These are phyloP conservation scores for Podospora appendiculata DNA, from an alignment of 495 filamentous ascomycete species.

Conservation along the genomic window DNA sequence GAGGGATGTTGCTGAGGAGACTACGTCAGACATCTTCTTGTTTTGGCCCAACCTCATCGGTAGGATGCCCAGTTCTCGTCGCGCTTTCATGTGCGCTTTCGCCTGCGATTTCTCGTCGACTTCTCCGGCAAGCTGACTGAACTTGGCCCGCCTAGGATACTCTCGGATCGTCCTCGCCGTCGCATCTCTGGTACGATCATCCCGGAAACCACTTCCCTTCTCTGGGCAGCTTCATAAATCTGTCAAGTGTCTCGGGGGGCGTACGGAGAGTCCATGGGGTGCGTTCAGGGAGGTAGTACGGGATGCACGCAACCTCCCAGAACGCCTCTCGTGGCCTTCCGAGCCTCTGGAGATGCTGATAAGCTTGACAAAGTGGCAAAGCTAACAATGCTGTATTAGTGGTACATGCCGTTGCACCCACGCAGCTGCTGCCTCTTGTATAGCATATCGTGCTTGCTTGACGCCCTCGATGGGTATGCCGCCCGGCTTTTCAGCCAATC, in stretches of 20 bases:
- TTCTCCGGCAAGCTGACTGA: not conserved
- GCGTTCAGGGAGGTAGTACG: too few species aligned
- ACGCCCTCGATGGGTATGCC: slow-evolving; percentile 87
- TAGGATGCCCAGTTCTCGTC: too few species aligned
- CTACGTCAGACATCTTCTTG: slow-evolving; percentile 76
- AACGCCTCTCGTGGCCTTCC: too few species aligned
- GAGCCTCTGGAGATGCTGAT: too few species aligned
- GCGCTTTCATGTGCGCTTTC: too few species aligned
- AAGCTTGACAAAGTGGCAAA: too few species aligned
- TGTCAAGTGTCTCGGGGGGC: too few species aligned
- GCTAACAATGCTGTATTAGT: slow-evolving; percentile 20
- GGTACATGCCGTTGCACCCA: slow-evolving; percentile 97
- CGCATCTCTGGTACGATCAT: slow-evolving; percentile 53
- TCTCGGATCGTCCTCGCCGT: slow-evolving; percentile 79
- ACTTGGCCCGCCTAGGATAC: slow-evolving; percentile 54
- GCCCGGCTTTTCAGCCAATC: slow-evolving; percentile 84
- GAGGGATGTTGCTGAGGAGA: not conserved
- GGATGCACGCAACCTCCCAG: too few species aligned
- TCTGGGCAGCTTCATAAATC: too few species aligned
- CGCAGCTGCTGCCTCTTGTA: slow-evolving; percentile 90
- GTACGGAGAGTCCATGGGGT: too few species aligned
- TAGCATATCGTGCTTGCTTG: slow-evolving; percentile 83
- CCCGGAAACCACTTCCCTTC: too few species aligned
- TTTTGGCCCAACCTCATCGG: slow-evolving; percentile 93
- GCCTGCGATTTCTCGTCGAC: not conserved